Conservation (phyloP, 257 asterid species). For the Coffea eugenioides region DNA sequence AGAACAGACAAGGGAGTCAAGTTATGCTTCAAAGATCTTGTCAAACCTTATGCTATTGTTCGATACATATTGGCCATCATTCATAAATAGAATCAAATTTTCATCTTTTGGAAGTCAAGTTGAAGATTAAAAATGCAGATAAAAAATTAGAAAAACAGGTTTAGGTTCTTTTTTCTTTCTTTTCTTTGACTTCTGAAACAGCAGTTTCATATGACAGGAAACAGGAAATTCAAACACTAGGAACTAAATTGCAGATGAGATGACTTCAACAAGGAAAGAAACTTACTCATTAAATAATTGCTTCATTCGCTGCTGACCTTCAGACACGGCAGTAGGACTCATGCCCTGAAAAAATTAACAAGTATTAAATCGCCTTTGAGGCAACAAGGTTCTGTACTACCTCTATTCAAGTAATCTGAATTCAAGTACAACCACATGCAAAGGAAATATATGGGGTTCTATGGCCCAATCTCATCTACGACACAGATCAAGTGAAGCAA, state of each 20-base stretch:
- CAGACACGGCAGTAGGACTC: conserved; percentile 69
- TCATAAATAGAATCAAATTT: not conserved
- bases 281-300: conserved; percentile 68
- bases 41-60: not conserved
- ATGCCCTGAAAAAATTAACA: conserved; percentile 53
- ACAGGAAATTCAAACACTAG: not conserved
- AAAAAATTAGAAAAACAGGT: not conserved
- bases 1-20: not conserved
- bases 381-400: not conserved
- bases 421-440: not conserved
- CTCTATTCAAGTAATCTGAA: not conserved
- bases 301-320: conserved; percentile 71
- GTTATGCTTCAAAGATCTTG: not conserved
- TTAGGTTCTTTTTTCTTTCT: not conserved
- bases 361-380: not conserved
- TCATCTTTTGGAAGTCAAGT: not conserved
- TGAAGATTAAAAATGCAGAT: not conserved
- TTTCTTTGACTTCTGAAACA: not conserved
- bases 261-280: conserved; percentile 13
- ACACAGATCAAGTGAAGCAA: not conserved
- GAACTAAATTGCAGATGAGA: not conserved
- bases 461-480: not conserved
- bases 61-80: not conserved
- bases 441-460: not conserved
- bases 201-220: not conserved